A percentile compares a stretch with the other conserved stretches of the same genome.
Conservation (phyloP, 2,329 filamentous ascomycete species). For the Penicillium sp. region DNA sequence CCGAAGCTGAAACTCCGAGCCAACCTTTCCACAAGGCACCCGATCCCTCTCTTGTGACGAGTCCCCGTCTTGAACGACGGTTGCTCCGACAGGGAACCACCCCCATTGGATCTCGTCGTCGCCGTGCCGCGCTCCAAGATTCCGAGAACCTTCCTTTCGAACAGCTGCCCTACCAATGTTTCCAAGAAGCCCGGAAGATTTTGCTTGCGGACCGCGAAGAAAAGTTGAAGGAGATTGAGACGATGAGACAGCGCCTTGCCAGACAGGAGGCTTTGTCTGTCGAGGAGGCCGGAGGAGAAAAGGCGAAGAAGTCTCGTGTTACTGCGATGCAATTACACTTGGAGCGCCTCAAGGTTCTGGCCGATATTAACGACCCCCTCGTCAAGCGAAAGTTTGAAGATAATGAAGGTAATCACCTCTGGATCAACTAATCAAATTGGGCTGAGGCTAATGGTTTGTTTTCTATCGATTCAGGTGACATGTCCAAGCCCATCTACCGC, state of each 20-base stretch:
- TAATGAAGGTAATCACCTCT: slow-evolving; percentile 65
- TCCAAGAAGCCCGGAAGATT: slow-evolving; percentile 89
- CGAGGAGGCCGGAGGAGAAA: slow-evolving; percentile 61
- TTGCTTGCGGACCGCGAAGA: slow-evolving; percentile 75
- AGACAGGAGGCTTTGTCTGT: slow-evolving; percentile 61
- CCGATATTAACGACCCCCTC: slow-evolving; percentile 90
- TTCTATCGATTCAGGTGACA: slow-evolving; percentile 65
- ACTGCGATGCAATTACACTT: slow-evolving; percentile 69
- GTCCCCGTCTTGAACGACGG: slow-evolving; percentile 62
- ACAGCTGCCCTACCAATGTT: slow-evolving; percentile 93
- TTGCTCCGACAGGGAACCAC: slow-evolving; percentile 67
- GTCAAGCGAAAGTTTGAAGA: slow-evolving; percentile 96
- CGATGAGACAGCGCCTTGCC: slow-evolving; percentile 67
- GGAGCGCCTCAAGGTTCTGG: slow-evolving; percentile 79
- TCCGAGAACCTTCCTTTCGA: slow-evolving; percentile 76
- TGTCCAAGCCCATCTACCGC: slow-evolving; percentile 95
- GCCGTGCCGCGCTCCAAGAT: slow-evolving; percentile 69
- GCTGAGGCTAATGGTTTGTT: slow-evolving; percentile 21
- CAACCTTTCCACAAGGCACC: slow-evolving; percentile 45
- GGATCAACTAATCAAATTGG: not conserved
- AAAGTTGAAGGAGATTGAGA: slow-evolving; percentile 72
- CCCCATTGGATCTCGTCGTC: slow-evolving; percentile 80
- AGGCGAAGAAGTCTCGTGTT: slow-evolving; percentile 65
- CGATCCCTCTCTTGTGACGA: slow-evolving; percentile 69
- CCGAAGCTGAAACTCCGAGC: slow-evolving; percentile 42